Base-by-base conservation (phyloP, 2,329 filamentous ascomycete species). In the Hirsutella minnesotensis region DNA sequence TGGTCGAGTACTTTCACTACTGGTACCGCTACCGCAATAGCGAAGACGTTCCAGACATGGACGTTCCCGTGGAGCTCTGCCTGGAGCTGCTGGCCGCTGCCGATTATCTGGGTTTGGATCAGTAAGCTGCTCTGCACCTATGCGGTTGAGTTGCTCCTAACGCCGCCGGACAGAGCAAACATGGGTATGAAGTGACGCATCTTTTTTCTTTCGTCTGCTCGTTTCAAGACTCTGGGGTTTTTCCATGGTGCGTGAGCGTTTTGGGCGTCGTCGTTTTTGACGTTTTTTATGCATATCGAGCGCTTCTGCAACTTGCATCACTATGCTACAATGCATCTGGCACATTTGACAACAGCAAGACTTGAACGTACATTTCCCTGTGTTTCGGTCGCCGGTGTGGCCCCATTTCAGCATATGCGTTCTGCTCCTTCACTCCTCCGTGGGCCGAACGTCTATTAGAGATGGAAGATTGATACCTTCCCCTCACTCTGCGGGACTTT, bases 1-100 rank as follows among this genome's bases (percentile, higher is more conserved):
- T 89, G 27, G 83, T 81, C 60, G 83, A 89, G 63, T 90, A 89
- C 63, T 81, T 88, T 48, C 84, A 87, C 58, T 89, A 88, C 67
- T 84, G 83, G 68, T 81, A 87, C 62, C 81, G 80, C 54, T 73
- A 86, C 62, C 73, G 73, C 41, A 74, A 86, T 50, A 69, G 69
- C 50, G 79, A 81, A 51, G 79, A 87, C 53, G 83, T 88, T 18
- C 79, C 81, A 4, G 85, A 90, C 55, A 83, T 88, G 79, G 83
- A 88, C 15, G 81, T 89, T 45, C 83, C 83, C 12, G 77, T 83
- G 24, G 83, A 89, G 64, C 67, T 89, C 40, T 88, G 83, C 53
- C 69, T 90, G 36, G 84, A 89, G 65, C 61, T 90, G 46, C 64
- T 90, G 49, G 81, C 83, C 65, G 85, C 83, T 13, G 83, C 84